Percentiles rank a stretch among this genome's conserved stretches.
Conservation (phyloP, 306 rosid species). For the Adenanthera pavonina region DNA sequence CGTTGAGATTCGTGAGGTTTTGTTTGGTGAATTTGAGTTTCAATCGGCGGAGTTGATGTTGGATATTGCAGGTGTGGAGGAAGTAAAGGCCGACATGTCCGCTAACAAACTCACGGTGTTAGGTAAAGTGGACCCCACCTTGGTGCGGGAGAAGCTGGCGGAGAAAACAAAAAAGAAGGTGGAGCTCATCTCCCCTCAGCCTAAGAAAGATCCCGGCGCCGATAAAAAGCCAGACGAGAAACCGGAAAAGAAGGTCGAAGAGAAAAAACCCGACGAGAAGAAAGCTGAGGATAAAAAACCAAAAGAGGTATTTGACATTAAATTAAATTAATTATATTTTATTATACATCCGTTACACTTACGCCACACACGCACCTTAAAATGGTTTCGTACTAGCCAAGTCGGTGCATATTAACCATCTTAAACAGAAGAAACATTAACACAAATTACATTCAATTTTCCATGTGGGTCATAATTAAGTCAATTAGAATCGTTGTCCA, state of each 20-base stretch:
- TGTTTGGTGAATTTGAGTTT: neutral
- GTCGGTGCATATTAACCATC: neutral
- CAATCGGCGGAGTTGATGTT: neutral
- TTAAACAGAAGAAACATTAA: neutral
- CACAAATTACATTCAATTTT: neutral
- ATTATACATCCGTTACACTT: neutral
- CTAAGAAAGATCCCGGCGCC: slow-evolving; percentile 60
- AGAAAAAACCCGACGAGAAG: slow-evolving; percentile 54
- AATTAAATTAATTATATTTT: neutral
- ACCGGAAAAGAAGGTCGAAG: slow-evolving; percentile 48
- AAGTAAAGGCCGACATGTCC: slow-evolving; percentile 59
- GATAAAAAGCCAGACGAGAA: slow-evolving; percentile 51
- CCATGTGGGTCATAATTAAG: neutral
- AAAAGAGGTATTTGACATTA: slow-evolving; percentile 44
- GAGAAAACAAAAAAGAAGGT: slow-evolving; percentile 74
- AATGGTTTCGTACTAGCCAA: neutral
- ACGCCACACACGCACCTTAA: neutral
- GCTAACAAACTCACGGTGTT: slow-evolving; percentile 68
- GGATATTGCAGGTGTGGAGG: slow-evolving; percentile 64
- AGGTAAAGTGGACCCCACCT: slow-evolving; percentile 67
- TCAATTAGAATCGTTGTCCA: neutral
- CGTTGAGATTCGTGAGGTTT: neutral
- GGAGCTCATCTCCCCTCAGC: slow-evolving; percentile 70
- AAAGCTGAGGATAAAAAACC: slow-evolving; percentile 64
- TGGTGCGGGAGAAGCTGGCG: slow-evolving; percentile 56